Evolutionary conservation across 768 basidiomycete species (phyloP).

Genomic region (Leccinum disarticulatum): DNA sequence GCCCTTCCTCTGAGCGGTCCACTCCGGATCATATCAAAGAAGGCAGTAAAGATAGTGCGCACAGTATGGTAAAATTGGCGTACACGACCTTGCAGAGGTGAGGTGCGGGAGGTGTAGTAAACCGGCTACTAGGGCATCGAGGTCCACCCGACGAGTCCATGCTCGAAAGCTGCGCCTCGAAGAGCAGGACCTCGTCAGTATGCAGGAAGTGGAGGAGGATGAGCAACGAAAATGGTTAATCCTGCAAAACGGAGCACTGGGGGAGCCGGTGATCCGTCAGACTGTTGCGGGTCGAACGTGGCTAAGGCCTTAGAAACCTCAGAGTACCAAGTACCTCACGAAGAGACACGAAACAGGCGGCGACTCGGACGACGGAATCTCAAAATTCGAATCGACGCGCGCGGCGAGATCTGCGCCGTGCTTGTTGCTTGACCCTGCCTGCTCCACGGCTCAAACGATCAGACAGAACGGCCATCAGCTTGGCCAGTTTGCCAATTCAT

Average conservation of each 20-base stretch:
- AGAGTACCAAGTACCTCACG: conserved; percentile 40
- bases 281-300: conserved; percentile 16
- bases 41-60: no score
- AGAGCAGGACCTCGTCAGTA: conserved; percentile 68
- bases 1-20: no score
- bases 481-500: conserved; percentile 37
- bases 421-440: conserved; percentile 20
- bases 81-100: conserved; percentile 13
- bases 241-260: conserved; percentile 42
- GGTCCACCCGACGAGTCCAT: conserved; percentile 51
- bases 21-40: no score
- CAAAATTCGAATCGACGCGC: conserved; percentile 39
- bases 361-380: conserved; percentile 61
- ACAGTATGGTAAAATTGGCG: no score
- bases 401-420: conserved; percentile 60
- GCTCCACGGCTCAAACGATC: neutral
- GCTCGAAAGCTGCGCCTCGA: conserved; percentile 39
- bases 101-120: conserved; percentile 60
- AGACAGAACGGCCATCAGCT: conserved; percentile 19
- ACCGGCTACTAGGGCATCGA: conserved; percentile 52
- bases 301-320: conserved; percentile 32
- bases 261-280: neutral
- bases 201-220: conserved; percentile 82
- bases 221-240: conserved; percentile 66
- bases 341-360: conserved; percentile 53